phyloP scores from a whole-genome alignment of 192 early-diverging fungal genomes.

The Entophlyctis helioformis region DNA sequence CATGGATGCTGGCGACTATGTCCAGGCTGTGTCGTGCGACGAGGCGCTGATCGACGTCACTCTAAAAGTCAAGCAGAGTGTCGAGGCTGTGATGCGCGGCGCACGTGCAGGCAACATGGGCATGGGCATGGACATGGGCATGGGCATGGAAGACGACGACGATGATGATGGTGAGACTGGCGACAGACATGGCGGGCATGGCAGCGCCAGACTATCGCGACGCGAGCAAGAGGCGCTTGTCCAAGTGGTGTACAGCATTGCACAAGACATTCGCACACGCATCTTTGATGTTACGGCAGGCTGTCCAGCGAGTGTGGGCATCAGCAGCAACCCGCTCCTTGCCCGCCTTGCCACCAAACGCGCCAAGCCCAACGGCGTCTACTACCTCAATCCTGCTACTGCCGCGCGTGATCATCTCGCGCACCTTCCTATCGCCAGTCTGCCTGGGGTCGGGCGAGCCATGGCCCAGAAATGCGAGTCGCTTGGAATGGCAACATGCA shows the following conservation, averaged over 20 bases:
- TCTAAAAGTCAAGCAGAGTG: slow-evolving; percentile 12
- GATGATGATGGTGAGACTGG: slow-evolving; percentile 6
- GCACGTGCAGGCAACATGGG: too few species aligned
- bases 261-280: background rate
- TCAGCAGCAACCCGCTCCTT: slow-evolving; percentile 58
- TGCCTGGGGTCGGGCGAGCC: slow-evolving; percentile 52
- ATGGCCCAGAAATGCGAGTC: slow-evolving; percentile 28
- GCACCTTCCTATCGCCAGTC: slow-evolving; percentile 17
- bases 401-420: slow-evolving; percentile 2
- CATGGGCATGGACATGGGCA: slow-evolving; percentile 1
- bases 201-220: too few species aligned
- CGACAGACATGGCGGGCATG: too few species aligned
- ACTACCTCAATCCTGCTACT: slow-evolving; percentile 9
- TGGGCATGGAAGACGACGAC: slow-evolving; percentile 13
- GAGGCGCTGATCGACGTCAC: slow-evolving; percentile 71
- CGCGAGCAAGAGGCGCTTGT: too few species aligned
- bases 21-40: slow-evolving; percentile 76
- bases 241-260: too few species aligned
- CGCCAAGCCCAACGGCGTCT: slow-evolving; percentile 59
- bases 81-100: too few species aligned
- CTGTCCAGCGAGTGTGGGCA: slow-evolving; percentile 65
- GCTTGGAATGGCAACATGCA: slow-evolving; percentile 17
- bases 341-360: slow-evolving; percentile 60
- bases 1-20: slow-evolving; percentile 44
- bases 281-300: slow-evolving; percentile 25